Evolutionary conservation across 495 filamentous ascomycete genomes (phyloP), one percentile per base, ranked within the genome.

Genomic region (Aspergillus incahuasiensis): DNA sequence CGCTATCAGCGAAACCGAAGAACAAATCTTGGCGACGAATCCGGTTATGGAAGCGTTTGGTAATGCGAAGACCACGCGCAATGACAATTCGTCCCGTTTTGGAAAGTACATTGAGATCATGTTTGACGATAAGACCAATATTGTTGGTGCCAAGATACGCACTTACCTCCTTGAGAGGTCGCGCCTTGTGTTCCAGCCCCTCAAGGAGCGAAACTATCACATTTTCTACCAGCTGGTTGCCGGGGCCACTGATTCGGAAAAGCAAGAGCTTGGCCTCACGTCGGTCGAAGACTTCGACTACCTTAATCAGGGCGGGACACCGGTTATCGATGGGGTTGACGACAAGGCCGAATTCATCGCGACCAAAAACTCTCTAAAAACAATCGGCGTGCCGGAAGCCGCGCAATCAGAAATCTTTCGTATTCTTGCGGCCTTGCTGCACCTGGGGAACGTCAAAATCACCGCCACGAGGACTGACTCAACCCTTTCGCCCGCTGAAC

Each of bases 91-190:
- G 5, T 97, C 92, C 18, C 85, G 94, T 56, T 99, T 99, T 70
- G 94, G 94, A 61, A 99, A 99, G 79, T 99, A 99, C 66, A 97
- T 99, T 60, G 94, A 99, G 72, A 99, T 99, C 61, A 90, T 99
- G 89, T 99, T 99, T 65, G 90, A 97, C 75, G 85, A 87, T 56
- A 84, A 84, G 60, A 95, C 91, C 52, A 94, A 96, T 65, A 99
- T 99, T 67, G 95, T 99, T 63, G 94, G 94, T 55, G 94, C 94
- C 25, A 92, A 92, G 75, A 97, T 99, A 61, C 78, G 94, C 60
- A 97, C 92, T 34, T 99, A 97, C 69, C 79, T 99, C 47, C 76
- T 99, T 34, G 94, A 99, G 71, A 87, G 94, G 62, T 97, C 94
- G 45, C 86, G 94, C 67, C 77, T 99, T 64, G 94, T 99, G n/a